Evolutionary conservation across 768 basidiomycete genomes (phyloP).

Genomic region (Gymnopilus junonius): DNA sequence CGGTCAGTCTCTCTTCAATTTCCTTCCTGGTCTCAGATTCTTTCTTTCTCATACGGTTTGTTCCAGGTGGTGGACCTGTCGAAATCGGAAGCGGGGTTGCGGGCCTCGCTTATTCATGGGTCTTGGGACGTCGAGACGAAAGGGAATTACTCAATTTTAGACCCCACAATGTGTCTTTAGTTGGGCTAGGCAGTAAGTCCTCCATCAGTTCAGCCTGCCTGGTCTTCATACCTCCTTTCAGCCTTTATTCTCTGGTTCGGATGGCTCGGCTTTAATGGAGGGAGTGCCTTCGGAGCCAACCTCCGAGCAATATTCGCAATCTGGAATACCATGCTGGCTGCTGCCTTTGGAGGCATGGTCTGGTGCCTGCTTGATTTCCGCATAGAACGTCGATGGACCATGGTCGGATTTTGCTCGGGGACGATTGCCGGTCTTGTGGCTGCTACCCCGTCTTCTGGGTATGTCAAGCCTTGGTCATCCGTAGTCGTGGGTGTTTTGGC

Average conservation of each 20-base stretch:
- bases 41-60: conserved; percentile 8
- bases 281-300: conserved; percentile 87
- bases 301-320: conserved; percentile 83
- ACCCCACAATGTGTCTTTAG: conserved; percentile 86
- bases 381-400: conserved; percentile 80
- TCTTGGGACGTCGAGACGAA: conserved; percentile 81
- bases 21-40: neutral
- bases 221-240: conserved; percentile 15
- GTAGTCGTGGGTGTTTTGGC: conserved; percentile 77
- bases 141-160: conserved; percentile 78
- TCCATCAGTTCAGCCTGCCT: neutral
- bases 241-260: conserved; percentile 88
- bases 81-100: conserved; percentile 87
- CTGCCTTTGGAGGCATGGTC: conserved; percentile 79
- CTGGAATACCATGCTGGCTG: conserved; percentile 89
- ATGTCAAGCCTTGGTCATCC: conserved; percentile 75
- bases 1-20: conserved; percentile 44
- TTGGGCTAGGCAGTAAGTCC: conserved; percentile 71
- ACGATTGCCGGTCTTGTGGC: conserved; percentile 89
- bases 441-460: conserved; percentile 88
- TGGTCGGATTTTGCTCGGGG: conserved; percentile 94
- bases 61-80: conserved; percentile 80
- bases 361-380: conserved; percentile 86
- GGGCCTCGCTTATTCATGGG: conserved; percentile 85
- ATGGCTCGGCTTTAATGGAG: conserved; percentile 91